Evolutionary conservation across 352 stramenopile genomes (phyloP).

Genomic region (Phytophthora capsici): DNA sequence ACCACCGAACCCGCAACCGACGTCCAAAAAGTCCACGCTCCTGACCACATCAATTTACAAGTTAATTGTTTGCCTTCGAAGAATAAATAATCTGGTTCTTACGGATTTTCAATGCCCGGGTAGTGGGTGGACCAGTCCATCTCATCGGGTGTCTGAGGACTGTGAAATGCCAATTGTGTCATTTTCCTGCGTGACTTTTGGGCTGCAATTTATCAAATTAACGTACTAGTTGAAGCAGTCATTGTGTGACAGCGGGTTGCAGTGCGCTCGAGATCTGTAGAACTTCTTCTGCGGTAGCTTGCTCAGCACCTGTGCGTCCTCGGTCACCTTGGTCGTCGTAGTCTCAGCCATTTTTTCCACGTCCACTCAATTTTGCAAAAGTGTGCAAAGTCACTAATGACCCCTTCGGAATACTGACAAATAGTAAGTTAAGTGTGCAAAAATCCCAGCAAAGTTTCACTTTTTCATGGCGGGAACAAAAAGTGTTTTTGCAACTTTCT

Average conservation of each 20-base stretch:
- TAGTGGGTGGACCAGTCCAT: slow-evolving; percentile 96
- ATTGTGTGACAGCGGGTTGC: slow-evolving; percentile 97
- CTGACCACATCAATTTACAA: slow-evolving; percentile 33
- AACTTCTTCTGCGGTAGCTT: slow-evolving; percentile 95
- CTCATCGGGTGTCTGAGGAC: slow-evolving; percentile 80
- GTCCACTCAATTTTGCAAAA: slow-evolving; percentile 27
- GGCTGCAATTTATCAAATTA: neutral
- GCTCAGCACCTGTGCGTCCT: slow-evolving; percentile 34
- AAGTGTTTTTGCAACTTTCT: neutral
- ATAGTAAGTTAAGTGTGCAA: neutral
- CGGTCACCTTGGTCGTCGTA: slow-evolving; percentile 8
- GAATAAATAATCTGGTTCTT: slow-evolving; percentile 20
- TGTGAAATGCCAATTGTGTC: slow-evolving; percentile 21
- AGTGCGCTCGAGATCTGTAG: slow-evolving; percentile 96
- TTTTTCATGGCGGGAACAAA: neutral
- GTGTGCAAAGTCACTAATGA: neutral
- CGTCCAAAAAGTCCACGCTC: slow-evolving; percentile 94
- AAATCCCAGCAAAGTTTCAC: slow-evolving; percentile 8
- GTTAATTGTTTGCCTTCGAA: slow-evolving; percentile 8
- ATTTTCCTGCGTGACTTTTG: neutral
- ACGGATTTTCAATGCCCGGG: slow-evolving; percentile 83
- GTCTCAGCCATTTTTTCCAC: slow-evolving; percentile 36
- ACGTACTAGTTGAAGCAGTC: slow-evolving; percentile 95
- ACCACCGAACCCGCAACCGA: slow-evolving; percentile 98
- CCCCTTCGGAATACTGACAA: slow-evolving; percentile 18